Base-by-base conservation (phyloP, 805 yeast species). In the Pichia cabralensis region DNA sequence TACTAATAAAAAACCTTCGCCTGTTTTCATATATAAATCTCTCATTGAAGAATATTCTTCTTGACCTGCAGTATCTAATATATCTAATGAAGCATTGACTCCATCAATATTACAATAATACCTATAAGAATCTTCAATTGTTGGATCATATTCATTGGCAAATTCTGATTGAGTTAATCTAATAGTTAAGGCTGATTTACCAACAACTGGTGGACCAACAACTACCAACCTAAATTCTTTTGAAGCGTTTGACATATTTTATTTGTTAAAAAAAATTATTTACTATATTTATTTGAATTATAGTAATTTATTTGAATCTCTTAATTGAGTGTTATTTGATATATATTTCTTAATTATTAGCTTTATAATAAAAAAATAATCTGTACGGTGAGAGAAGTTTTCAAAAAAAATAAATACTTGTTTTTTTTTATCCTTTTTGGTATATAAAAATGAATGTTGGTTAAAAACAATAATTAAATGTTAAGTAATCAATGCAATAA, bases 161-260 rank as follows among this genome's bases (percentile, higher is more conserved):
- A 92, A 92, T 51, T 88, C 96, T 23, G 86, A 75, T 58, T 89
- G 97, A 36, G 92, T 86, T 52, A 92, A 70, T 59, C 92, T 95
- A 45, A 92, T 92, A 19, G 98, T 92, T 43, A 92, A 65, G 6
- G 98, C 97, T 17, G 94, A 80, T 59, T 92, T 92, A 62, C 98
- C 98, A 36, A 92, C 98, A 61, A 96, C 96, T 54, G 97, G 97
- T 26, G 96, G 96, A 37, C 97, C 98, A 37, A 89, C 96, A 29
- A 89, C 96, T 5, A 92, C 98, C 40, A 92, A 62, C 55, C 94
- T 86, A 57, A 78, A 89, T 59, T 88, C 96, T 58, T 80, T 49
- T 6, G 32, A 45, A 40, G 26, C 29, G 11, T 21, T 12, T 19
- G 29, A 25, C 28, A 36, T 21, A 11, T n/a, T n/a, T n/a, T n/a